Conservation (phyloP, 1,284 basidiomycete species). For the Inonotus hispidus region DNA sequence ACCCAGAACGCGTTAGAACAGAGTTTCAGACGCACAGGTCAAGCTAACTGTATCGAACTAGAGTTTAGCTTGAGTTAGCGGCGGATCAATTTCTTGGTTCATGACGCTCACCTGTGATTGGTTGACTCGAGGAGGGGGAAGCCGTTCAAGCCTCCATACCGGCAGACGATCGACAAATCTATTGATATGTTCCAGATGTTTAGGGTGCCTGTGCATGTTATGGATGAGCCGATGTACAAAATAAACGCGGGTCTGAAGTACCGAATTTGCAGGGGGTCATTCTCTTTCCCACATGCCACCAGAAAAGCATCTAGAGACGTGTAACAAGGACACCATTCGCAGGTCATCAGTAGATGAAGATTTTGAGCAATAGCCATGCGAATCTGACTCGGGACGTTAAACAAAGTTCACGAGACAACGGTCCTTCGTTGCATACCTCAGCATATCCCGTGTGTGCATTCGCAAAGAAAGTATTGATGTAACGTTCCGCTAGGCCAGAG, state of each 20-base stretch:
- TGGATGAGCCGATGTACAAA: not conserved
- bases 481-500: slow-evolving; percentile 59
- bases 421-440: slow-evolving; percentile 47
- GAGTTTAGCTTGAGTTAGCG: not conserved
- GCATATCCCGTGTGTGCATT: slow-evolving; percentile 80
- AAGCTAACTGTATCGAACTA: slow-evolving; percentile 85
- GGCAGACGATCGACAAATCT: slow-evolving; percentile 54
- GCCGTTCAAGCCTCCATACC: slow-evolving; percentile 65
- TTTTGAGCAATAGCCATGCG: slow-evolving; percentile 67
- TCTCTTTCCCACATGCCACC: slow-evolving; percentile 48
- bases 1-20: not conserved
- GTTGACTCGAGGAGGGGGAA: slow-evolving; percentile 78
- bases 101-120: slow-evolving; percentile 53
- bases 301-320: slow-evolving; percentile 62
- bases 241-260: not conserved
- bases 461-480: slow-evolving; percentile 67
- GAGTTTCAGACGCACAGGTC: slow-evolving; percentile 46
- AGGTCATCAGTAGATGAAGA: slow-evolving; percentile 55
- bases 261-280: slow-evolving; percentile 59
- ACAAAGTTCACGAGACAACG: not conserved
- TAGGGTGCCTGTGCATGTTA: slow-evolving; percentile 40
- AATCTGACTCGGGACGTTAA: slow-evolving; percentile 41
- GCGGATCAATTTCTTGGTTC: not conserved
- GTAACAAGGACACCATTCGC: slow-evolving; percentile 75
- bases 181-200: slow-evolving; percentile 52